Conservation (phyloP, 140 eudicot species). For the Bidens hawaiensis region DNA sequence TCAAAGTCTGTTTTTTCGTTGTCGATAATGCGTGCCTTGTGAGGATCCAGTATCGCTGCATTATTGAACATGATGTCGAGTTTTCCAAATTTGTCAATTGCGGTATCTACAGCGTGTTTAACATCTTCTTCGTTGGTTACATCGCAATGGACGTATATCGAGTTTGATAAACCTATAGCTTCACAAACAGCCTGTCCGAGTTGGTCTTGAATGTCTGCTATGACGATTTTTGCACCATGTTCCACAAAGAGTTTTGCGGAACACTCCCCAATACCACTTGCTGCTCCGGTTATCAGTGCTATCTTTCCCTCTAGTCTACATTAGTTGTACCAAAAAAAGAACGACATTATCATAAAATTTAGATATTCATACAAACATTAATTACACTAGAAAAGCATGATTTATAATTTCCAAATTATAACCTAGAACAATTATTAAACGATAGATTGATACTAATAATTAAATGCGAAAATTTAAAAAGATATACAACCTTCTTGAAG, state of each 20-base stretch:
- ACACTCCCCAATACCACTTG: slow-evolving; percentile 38
- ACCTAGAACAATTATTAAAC: too few relatives aligned
- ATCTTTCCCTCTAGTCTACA: slow-evolving; percentile 32
- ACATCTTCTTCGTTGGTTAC: slow-evolving; percentile 42
- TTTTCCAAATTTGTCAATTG: slow-evolving; percentile 30
- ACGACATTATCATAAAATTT: background rate
- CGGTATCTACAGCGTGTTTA: slow-evolving; percentile 26
- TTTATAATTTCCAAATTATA: too few relatives aligned
- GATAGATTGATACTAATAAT: too few relatives aligned
- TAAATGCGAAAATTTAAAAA: background rate
- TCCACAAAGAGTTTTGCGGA: slow-evolving; percentile 28
- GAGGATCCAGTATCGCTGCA: slow-evolving; percentile 36
- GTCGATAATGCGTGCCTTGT: slow-evolving; percentile 26
- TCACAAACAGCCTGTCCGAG: slow-evolving; percentile 32
- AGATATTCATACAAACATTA: background rate
- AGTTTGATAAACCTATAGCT: slow-evolving; percentile 26
- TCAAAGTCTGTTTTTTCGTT: slow-evolving; percentile 37
- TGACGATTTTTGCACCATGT: slow-evolving; percentile 47
- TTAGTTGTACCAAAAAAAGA: too few relatives aligned
- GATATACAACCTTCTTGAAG: slow-evolving; percentile 10
- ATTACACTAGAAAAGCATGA: too few relatives aligned
- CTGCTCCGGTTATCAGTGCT: slow-evolving; percentile 40
- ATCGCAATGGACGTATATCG: slow-evolving; percentile 42
- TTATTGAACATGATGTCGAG: slow-evolving; percentile 54
- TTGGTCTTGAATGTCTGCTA: slow-evolving; percentile 47